Conservation (phyloP, 2,329 filamentous ascomycete genomes). For the Aspergillus puulaauensis region DNA sequence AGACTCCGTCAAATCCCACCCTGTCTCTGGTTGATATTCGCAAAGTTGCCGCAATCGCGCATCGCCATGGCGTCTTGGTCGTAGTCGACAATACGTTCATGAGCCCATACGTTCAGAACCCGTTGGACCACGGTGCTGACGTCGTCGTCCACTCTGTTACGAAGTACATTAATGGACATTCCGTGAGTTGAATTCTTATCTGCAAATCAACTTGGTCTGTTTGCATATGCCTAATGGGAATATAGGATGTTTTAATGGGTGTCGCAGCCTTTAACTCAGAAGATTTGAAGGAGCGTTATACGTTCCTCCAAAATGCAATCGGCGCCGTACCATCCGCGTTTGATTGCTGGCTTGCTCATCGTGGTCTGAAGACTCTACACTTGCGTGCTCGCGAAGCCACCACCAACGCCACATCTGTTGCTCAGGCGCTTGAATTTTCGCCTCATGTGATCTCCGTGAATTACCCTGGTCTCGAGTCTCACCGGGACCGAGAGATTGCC, state of each 20-base stretch:
- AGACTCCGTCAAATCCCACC: constrained; percentile 92
- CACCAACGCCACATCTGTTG: constrained; percentile 76
- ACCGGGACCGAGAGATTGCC: constrained; percentile 82
- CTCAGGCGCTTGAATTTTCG: constrained; percentile 73
- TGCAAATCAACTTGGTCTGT: not conserved
- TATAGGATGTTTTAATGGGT: constrained; percentile 89
- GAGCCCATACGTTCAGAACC: constrained; percentile 94
- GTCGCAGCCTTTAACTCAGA: constrained; percentile 92
- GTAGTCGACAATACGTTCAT: constrained; percentile 99
- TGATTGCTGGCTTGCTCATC: constrained; percentile 96
- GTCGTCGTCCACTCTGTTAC: constrained; percentile 97
- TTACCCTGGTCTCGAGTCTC: constrained; percentile 87
- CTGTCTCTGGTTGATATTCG: constrained; percentile 90
- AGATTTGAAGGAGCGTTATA: constrained; percentile 70
- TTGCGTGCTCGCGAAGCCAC: constrained; percentile 83
- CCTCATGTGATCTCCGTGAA: constrained; percentile 86
- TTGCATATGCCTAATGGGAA: constrained; percentile 9
- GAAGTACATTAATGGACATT: constrained; percentile 98
- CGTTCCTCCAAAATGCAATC: constrained; percentile 96
- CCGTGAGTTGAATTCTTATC: constrained; percentile 35
- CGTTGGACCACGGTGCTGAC: constrained; percentile 90
- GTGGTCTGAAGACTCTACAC: constrained; percentile 94
- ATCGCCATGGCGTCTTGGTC: constrained; percentile 84
- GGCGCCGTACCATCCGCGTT: constrained; percentile 93
- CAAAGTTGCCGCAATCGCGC: constrained; percentile 77